Percentiles rank a stretch among this genome's conserved stretches.
These are phyloP conservation scores for Salvia hispanica DNA, from an alignment of 257 asterid species.

Conservation along the genomic window DNA sequence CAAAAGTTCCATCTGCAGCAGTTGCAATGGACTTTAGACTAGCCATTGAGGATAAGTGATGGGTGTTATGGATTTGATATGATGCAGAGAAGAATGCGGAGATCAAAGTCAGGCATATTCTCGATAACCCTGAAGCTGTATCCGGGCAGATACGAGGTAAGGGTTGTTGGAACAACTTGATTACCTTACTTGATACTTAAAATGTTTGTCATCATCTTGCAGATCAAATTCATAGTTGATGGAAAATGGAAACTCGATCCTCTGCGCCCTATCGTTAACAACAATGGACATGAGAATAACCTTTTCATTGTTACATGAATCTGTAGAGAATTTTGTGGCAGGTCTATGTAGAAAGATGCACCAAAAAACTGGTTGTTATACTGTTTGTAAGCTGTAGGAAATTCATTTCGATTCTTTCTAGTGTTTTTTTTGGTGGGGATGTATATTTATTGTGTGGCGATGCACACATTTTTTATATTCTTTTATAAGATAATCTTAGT, in stretches of 20 bases:
- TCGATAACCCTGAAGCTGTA: slow-evolving; percentile 66
- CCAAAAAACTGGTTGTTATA: slow-evolving; percentile 2
- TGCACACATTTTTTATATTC: background rate
- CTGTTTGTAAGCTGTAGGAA: slow-evolving; percentile 23
- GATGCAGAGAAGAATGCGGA: slow-evolving; percentile 90
- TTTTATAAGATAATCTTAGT: background rate
- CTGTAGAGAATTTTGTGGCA: background rate
- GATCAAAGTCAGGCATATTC: slow-evolving; percentile 63
- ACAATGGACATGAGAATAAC: slow-evolving; percentile 71
- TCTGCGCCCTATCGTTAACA: slow-evolving; percentile 60
- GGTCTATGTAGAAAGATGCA: background rate
- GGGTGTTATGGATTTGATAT: slow-evolving; percentile 27
- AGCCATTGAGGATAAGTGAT: slow-evolving; percentile 19
- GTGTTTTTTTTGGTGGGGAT: slow-evolving; percentile 1
- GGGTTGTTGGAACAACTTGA: slow-evolving; percentile 4
- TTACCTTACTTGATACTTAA: background rate
- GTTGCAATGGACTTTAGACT: background rate
- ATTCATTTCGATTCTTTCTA: slow-evolving; percentile 24
- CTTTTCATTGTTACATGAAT: slow-evolving; percentile 54
- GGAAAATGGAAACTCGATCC: slow-evolving; percentile 87
- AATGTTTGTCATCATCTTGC: slow-evolving; percentile 26
- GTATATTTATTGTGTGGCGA: no score
- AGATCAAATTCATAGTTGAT: slow-evolving; percentile 92
- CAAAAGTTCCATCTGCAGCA: no score
- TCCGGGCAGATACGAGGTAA: slow-evolving; percentile 94